Evolutionary conservation across 2,329 filamentous ascomycete species (phyloP).

Genomic region (Colletotrichum chrysophilum): DNA sequence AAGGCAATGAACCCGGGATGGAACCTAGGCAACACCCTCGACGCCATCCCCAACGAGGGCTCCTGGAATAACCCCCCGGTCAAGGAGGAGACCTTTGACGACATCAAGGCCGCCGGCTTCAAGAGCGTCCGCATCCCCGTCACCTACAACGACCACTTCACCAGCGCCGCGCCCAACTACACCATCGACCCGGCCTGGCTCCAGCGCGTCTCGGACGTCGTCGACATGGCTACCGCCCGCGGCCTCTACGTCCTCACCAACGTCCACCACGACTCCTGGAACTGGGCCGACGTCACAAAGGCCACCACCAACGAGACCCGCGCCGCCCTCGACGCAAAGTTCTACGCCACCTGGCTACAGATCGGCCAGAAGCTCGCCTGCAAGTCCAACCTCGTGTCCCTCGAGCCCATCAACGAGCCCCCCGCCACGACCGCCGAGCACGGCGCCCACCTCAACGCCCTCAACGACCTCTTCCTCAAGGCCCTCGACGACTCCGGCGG

Average conservation of each 20-base stretch:
- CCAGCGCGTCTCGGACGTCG: conserved; percentile 60
- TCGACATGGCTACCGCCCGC: conserved; percentile 57
- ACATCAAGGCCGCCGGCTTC: conserved; percentile 58
- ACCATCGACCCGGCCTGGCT: conserved; percentile 60
- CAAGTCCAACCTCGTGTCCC: conserved; percentile 57
- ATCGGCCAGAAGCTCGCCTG: conserved; percentile 59
- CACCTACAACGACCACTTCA: conserved; percentile 64
- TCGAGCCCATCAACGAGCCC: conserved; percentile 67
- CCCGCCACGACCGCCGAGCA: conserved; percentile 56
- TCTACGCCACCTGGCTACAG: conserved; percentile 62
- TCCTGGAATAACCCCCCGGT: conserved; percentile 64
- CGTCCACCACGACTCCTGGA: conserved; percentile 63
- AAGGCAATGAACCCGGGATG: conserved; percentile 59
- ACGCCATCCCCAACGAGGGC: conserved; percentile 48
- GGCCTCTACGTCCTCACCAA: conserved; percentile 61
- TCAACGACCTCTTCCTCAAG: conserved; percentile 62
- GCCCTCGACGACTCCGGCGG: conserved; percentile 59
- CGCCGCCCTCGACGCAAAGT: conserved; percentile 59
- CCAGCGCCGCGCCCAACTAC: conserved; percentile 54
- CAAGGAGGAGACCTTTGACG: conserved; percentile 51
- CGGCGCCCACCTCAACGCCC: conserved; percentile 54
- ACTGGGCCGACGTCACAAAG: conserved; percentile 58
- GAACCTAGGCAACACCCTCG: conserved; percentile 67
- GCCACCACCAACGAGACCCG: conserved; percentile 45
- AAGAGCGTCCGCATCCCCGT: conserved; percentile 65